Base-by-base conservation (phyloP, 2,329 filamentous ascomycete genomes). In the Chalaropsis ovoidea region DNA sequence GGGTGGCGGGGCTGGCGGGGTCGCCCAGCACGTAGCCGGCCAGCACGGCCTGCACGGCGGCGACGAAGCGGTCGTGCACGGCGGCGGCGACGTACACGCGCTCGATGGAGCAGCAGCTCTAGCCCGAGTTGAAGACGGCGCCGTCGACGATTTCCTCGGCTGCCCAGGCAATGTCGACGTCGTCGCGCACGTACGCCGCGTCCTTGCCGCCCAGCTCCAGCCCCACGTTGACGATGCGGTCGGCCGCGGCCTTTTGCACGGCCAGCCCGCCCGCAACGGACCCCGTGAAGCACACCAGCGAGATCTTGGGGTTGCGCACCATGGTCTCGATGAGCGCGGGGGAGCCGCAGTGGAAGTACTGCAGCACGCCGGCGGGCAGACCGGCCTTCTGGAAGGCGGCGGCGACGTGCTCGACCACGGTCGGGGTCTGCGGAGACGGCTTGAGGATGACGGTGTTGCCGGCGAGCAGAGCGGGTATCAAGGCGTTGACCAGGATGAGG, bases 61-160 rank as follows among this genome's bases (percentile, higher is more conserved):
- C 80, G 63, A 96, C 81, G 71, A 97, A 96, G 13, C 83, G 77
- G 71, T 95, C 90, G 74, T 96, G 86, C 62, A 97, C 84, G 70
- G 83, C 86, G 72, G 89, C 87, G 71, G 94, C 86, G 4, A 97
- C 92, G 72, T 97, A 97, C 22, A 97, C 85, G 42, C 93, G 82
- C 77, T 97, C 93, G 64, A 97, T 81, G 27, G 90, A 89, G 76
- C 93, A 97, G 80, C 93, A 97, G 74, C 90, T 95, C 79, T 97
- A 93, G n/a, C 93, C 93, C 63, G 92, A 96, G 78, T 97, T 97
- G 81, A 97, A 97, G 66, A 97, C 80, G n/a, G 91, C 87, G 22
- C 93, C 93, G 71, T 97, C 93, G 15, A 97, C 90, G 71, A 97
- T 94, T 76, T 96, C 91, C 70, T 89, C 91, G 0, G 93, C 93